Conservation (phyloP, 1,284 basidiomycete species). For the Polyporus tsugae region DNA sequence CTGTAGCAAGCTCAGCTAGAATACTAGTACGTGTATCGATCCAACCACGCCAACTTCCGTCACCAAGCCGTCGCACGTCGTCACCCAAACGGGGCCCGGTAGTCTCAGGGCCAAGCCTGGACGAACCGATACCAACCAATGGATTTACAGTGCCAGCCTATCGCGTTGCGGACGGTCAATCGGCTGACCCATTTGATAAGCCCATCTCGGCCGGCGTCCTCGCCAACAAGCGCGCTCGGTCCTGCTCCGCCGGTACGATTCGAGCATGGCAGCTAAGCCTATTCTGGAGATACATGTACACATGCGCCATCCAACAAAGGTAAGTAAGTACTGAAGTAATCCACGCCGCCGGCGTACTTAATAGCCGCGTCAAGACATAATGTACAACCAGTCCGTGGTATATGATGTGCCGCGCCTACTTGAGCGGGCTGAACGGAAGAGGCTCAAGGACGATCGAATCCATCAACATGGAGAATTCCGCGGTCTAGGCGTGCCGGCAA, state of each 20-base stretch:
- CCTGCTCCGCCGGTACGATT: conserved; percentile 11
- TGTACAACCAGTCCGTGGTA: conserved; percentile 3
- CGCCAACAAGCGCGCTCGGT: conserved; percentile 8
- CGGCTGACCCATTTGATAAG: conserved; percentile 9
- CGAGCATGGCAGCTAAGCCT: conserved; percentile 22
- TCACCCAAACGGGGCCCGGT: conserved; percentile 5
- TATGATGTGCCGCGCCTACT: conserved; percentile 47
- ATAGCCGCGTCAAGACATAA: conserved; percentile 11
- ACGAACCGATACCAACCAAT: not conserved
- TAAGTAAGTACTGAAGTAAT: conserved; percentile 9
- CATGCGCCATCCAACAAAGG: conserved; percentile 29
- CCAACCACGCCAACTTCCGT: not conserved
- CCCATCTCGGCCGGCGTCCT: not conserved
- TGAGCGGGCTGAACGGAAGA: conserved; percentile 82
- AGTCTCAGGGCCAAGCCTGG: conserved; percentile 3
- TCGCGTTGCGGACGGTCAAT: conserved; percentile 10
- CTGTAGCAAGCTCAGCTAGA: conserved; percentile 14
- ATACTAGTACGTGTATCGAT: not conserved
- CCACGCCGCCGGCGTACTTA: not conserved
- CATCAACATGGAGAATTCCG: conserved; percentile 81
- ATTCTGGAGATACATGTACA: conserved; percentile 24
- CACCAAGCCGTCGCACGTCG: not conserved
- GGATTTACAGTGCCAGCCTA: conserved; percentile 5
- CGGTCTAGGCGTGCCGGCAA: conserved; percentile 59
- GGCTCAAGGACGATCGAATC: conserved; percentile 80